A percentile compares a stretch with the other conserved stretches of the same genome.
These are phyloP conservation scores for Tolypocladium cylindrosporum DNA, from an alignment of 2,329 filamentous ascomycete genomes.

Conservation along the genomic window DNA sequence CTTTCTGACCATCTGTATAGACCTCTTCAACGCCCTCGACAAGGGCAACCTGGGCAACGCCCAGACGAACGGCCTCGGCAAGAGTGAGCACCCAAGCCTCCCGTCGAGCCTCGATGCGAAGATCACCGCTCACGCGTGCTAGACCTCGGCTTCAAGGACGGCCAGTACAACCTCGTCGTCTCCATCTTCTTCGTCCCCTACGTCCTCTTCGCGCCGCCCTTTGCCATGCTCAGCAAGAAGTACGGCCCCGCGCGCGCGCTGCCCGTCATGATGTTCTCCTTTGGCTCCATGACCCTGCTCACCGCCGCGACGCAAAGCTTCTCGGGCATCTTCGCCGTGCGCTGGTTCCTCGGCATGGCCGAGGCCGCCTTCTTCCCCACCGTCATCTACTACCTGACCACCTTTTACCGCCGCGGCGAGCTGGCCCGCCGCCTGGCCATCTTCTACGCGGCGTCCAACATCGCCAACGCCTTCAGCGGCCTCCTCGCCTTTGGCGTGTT, in stretches of 20 bases:
- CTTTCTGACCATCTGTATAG: conserved; percentile 6
- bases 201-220: conserved; percentile 54
- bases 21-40: conserved; percentile 39
- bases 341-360: conserved; percentile 41
- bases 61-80: conserved; percentile 38
- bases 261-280: conserved; percentile 62
- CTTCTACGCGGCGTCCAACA: conserved; percentile 68
- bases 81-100: conserved; percentile 11
- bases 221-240: conserved; percentile 57
- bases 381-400: conserved; percentile 41
- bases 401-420: conserved; percentile 40
- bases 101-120: background rate
- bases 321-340: conserved; percentile 36
- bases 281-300: conserved; percentile 57
- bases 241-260: conserved; percentile 57
- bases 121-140: background rate
- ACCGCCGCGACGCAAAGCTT: conserved; percentile 41
- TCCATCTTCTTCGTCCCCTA: conserved; percentile 70
- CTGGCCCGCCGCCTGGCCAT: conserved; percentile 41
- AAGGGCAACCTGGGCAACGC: conserved; percentile 38
- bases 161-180: conserved; percentile 62
- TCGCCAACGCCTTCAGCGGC: conserved; percentile 50
- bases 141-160: conserved; percentile 41
- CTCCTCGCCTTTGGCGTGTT: conserved; percentile 39
- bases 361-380: conserved; percentile 47